Conservation (phyloP, 164 flowering plant species). For the Chimonanthus praecox region DNA sequence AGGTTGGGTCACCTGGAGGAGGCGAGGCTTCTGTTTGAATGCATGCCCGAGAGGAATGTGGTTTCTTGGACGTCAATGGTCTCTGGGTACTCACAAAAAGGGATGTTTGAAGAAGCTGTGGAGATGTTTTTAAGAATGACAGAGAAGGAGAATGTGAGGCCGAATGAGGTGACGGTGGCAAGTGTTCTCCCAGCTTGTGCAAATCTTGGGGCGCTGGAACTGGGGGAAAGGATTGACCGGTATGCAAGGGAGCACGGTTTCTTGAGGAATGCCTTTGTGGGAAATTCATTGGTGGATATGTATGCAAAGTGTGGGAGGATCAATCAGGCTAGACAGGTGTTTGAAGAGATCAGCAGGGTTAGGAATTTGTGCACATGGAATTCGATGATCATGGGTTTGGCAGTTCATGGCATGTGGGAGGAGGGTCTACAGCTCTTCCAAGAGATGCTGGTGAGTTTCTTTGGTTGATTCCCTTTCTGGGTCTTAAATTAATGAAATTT, state of each 20-base stretch:
- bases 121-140: constrained; percentile 59
- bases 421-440: constrained; percentile 57
- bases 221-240: constrained; percentile 58
- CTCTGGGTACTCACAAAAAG: constrained; percentile 77
- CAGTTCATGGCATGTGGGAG: constrained; percentile 61
- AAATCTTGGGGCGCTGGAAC: constrained; percentile 70
- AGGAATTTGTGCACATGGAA: constrained; percentile 77
- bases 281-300: constrained; percentile 73
- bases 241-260: constrained; percentile 59
- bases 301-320: constrained; percentile 75
- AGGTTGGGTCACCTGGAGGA: constrained; percentile 48
- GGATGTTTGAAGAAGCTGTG: constrained; percentile 46
- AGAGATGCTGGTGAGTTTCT: constrained; percentile 48
- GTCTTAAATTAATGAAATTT: not conserved
- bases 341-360: constrained; percentile 47
- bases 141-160: constrained; percentile 37
- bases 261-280: constrained; percentile 50
- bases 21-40: constrained; percentile 48
- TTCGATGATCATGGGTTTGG: constrained; percentile 80
- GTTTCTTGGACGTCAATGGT: constrained; percentile 80
- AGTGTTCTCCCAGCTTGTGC: constrained; percentile 89
- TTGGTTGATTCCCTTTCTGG: not conserved
- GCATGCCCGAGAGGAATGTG: constrained; percentile 64
- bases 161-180: constrained; percentile 71
- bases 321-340: constrained; percentile 44